Percentiles rank a stretch among this genome's conserved stretches.
These are phyloP conservation scores for Euryodendron excelsum DNA, from an alignment of 148 eudicot genomes.

Conservation along the genomic window DNA sequence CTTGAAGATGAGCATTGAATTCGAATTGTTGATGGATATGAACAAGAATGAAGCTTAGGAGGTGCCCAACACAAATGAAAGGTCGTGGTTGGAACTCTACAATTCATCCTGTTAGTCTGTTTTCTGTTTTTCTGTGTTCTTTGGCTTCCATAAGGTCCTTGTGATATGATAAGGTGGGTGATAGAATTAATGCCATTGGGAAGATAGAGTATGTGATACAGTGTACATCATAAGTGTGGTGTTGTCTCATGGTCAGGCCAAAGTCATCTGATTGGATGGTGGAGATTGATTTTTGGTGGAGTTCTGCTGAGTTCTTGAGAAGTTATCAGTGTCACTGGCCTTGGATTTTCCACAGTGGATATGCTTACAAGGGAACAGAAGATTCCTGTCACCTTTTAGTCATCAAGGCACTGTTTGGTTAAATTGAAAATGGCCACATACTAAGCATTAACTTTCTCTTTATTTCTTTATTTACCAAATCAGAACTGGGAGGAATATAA, in stretches of 20 bases:
- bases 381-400: too few species aligned
- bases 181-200: background rate
- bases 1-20: constrained; percentile 32
- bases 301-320: background rate
- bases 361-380: background rate
- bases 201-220: background rate
- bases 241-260: background rate
- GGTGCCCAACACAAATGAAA: constrained; percentile 14
- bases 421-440: too few species aligned
- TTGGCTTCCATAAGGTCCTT: too few species aligned
- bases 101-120: constrained; percentile 17
- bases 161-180: background rate
- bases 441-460: too few species aligned
- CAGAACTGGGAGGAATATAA: too few species aligned
- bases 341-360: background rate
- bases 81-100: constrained; percentile 1
- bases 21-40: constrained; percentile 11
- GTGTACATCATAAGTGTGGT: background rate
- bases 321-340: background rate
- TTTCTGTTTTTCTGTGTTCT: background rate
- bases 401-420: too few species aligned
- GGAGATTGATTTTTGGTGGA: background rate
- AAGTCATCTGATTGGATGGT: background rate
- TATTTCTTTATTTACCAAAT: too few species aligned
- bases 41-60: constrained; percentile 2